Percentiles rank a stretch among this genome's conserved stretches.
Conservation (phyloP, 805 yeast species). For the Huiozyma sinensis region DNA sequence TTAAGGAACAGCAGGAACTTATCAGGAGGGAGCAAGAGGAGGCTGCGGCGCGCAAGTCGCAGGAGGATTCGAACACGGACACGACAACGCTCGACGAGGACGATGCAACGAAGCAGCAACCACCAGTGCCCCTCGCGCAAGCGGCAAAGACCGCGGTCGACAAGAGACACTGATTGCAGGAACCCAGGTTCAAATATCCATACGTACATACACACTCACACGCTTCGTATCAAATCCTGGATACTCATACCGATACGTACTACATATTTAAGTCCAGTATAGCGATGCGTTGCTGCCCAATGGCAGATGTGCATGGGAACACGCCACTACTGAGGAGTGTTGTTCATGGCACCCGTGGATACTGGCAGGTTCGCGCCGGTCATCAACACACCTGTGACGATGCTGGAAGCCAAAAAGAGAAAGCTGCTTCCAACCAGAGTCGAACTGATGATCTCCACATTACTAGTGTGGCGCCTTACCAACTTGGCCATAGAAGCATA, state of each 20-base stretch:
- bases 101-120: slow-evolving; percentile 19
- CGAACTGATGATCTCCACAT: slow-evolving; percentile 79
- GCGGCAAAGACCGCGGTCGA: slow-evolving; percentile 5
- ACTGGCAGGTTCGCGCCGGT: too few species aligned
- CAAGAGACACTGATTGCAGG: slow-evolving; percentile 8
- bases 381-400: too few species aligned
- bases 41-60: slow-evolving; percentile 38
- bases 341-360: too few species aligned
- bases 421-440: slow-evolving; percentile 27
- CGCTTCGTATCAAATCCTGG: too few species aligned
- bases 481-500: slow-evolving; percentile 50
- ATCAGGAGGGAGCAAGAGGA: slow-evolving; percentile 81
- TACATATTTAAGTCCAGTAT: too few species aligned
- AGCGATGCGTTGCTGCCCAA: too few species aligned
- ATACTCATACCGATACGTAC: too few species aligned
- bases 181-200: neutral
- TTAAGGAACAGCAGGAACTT: slow-evolving; percentile 70
- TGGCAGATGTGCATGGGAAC: too few species aligned
- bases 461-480: slow-evolving; percentile 88
- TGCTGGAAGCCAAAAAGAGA: too few species aligned
- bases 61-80: slow-evolving; percentile 21
- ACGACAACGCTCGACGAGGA: slow-evolving; percentile 31
- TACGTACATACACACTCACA: neutral
- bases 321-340: too few species aligned
- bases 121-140: slow-evolving; percentile 4